A percentile compares a stretch with the other conserved stretches of the same genome.
Conservation (phyloP, 495 filamentous ascomycete genomes). For the Massariosphaeria phaeospora region DNA sequence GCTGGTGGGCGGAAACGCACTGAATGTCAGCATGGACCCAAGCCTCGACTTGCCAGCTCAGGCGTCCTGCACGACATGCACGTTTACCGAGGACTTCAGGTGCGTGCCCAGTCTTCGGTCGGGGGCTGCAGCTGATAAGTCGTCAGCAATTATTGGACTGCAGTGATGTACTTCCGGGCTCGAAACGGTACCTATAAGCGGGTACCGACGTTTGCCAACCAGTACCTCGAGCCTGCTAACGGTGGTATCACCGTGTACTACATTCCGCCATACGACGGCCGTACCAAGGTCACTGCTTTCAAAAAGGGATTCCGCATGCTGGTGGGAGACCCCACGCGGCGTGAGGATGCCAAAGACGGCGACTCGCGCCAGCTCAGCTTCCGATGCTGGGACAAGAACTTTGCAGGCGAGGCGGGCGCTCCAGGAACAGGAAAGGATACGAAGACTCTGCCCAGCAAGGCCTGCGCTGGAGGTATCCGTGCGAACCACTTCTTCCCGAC, state of each 20-base stretch:
- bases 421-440: slow-evolving; percentile 10
- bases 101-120: neutral
- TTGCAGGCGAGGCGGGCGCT: neutral
- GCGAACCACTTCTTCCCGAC: slow-evolving; percentile 20
- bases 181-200: slow-evolving; percentile 47
- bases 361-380: slow-evolving; percentile 46
- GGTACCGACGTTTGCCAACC: slow-evolving; percentile 47
- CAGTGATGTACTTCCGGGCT: slow-evolving; percentile 48
- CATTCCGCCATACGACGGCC: slow-evolving; percentile 41
- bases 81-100: neutral
- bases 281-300: slow-evolving; percentile 45
- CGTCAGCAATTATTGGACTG: slow-evolving; percentile 48
- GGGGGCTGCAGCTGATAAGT: neutral
- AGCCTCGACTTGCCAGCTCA: slow-evolving; percentile 3
- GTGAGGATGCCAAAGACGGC: slow-evolving; percentile 42
- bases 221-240: slow-evolving; percentile 42
- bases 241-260: slow-evolving; percentile 52
- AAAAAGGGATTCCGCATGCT: slow-evolving; percentile 49
- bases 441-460: slow-evolving; percentile 9
- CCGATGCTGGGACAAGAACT: slow-evolving; percentile 17
- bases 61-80: slow-evolving; percentile 11
- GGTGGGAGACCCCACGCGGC: slow-evolving; percentile 45
- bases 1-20: slow-evolving; percentile 16
- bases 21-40: slow-evolving; percentile 15
- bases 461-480: slow-evolving; percentile 45